Percentiles rank a stretch among this genome's conserved stretches.
phyloP scores from a whole-genome alignment of 208 protist genomes.

The Balamuthia mandrillaris region DNA sequence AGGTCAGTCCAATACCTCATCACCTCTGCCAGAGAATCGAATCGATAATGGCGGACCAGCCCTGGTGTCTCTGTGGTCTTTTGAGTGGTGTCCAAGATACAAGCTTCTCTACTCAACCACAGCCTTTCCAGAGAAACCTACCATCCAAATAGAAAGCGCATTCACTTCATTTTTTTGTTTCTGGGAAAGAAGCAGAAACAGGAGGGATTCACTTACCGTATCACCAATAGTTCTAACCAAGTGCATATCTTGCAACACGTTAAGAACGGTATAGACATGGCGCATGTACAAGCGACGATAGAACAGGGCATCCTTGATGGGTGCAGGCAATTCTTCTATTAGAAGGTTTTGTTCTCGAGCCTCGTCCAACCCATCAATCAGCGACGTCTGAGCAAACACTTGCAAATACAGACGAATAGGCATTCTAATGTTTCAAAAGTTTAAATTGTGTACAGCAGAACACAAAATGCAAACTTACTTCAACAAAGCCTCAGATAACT shows the following conservation, averaged over 20 bases:
- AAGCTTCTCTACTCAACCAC: neutral
- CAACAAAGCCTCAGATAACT: neutral
- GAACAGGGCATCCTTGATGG: neutral
- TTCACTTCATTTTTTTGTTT: too few relatives aligned
- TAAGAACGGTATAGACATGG: neutral
- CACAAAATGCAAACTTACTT: neutral
- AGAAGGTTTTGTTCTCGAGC: neutral
- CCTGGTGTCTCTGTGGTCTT: neutral
- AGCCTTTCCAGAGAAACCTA: too few relatives aligned
- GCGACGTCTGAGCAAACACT: neutral
- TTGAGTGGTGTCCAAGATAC: neutral
- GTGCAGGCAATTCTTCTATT: neutral
- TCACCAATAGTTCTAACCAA: neutral
- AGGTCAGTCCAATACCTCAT: slow-evolving; percentile 16
- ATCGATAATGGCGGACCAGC: neutral
- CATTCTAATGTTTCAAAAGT: neutral
- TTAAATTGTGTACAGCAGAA: neutral
- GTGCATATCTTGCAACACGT: neutral
- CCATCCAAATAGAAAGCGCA: too few relatives aligned
- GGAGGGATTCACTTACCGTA: neutral
- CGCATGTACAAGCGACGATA: neutral
- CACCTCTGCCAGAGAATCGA: neutral
- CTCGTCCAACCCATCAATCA: neutral
- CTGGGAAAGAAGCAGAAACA: neutral
- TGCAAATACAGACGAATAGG: neutral